Conservation (phyloP, 345 rosid species). For the Sonneratia alba region DNA sequence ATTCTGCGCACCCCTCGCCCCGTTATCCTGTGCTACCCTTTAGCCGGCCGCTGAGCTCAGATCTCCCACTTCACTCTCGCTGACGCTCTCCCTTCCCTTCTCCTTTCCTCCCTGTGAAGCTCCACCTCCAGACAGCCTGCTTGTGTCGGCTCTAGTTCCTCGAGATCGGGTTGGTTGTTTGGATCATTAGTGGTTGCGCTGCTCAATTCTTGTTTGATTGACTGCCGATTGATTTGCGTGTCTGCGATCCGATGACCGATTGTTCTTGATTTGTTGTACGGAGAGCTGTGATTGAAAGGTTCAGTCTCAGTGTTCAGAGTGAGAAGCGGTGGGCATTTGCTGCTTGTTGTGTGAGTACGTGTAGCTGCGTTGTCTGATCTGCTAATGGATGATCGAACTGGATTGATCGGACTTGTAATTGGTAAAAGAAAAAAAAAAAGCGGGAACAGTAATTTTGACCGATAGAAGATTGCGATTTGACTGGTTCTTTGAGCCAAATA, state of each 20-base stretch:
- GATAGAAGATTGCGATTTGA: neutral
- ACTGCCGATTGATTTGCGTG: slow-evolving; percentile 2
- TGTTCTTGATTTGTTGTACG: neutral
- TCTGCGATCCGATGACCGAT: neutral
- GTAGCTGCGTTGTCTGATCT: neutral
- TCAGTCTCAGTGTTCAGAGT: neutral
- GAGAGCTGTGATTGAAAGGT: neutral
- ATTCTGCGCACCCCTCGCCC: slow-evolving; percentile 20
- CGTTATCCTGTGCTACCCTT: too few relatives aligned
- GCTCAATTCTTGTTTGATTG: slow-evolving; percentile 1
- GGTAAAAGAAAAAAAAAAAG: too few relatives aligned
- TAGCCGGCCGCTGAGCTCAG: slow-evolving; percentile 9
- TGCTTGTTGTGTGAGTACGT: neutral
- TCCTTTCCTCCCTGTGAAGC: neutral
- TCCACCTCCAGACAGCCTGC: neutral
- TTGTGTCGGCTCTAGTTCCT: neutral
- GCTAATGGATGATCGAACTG: neutral
- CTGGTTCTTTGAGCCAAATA: neutral
- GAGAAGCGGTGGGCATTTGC: neutral
- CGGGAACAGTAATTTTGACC: neutral
- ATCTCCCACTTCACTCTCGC: slow-evolving; percentile 5
- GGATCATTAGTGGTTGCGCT: neutral
- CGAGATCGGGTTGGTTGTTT: neutral
- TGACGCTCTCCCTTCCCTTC: neutral
- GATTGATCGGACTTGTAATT: neutral